Evolutionary conservation across 495 filamentous ascomycete genomes (phyloP), one percentile per base, ranked within the genome.

Genomic region (Cetradonia linearis): DNA sequence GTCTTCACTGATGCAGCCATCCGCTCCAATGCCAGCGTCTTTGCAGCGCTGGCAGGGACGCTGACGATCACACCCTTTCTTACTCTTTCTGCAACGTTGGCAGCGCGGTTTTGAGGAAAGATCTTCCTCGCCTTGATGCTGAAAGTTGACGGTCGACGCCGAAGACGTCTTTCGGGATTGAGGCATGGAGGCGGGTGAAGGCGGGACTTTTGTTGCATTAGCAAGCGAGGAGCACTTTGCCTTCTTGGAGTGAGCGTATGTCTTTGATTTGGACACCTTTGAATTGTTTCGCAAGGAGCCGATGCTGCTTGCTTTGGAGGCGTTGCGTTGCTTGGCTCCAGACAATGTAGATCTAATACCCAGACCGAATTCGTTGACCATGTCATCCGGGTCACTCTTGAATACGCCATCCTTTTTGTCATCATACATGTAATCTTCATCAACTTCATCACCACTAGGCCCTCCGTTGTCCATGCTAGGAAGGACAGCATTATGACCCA

Each of bases 31-130:
- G 16, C 93, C 93, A 30, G 94, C 93, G 74, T 98, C 93, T 69
- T 89, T 88, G 82, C 93, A 98, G 62, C 93, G 82, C 40, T 88
- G 87, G 68, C 93, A 98, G 13, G 93, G 93, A 44, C 93, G 84
- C 68, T 96, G 91, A 57, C 93, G 85, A 76, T 98, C 94, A 69
- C 93, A 98, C 7, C 93, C 93, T 74, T 98, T 98, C 80, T 98
- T 98, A 71, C 91, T 96, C 81, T 97, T 97, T 62, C 93, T 86
- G 77, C 93, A 98, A 49, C 93, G 88, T 70, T 97, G 93, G 78
- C 93, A 98, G 64, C 93, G 91, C 33, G 93, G 93, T 73, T 96
- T 96, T 40, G 86, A 89, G 1, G 89, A 94, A 23, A 95, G 75
- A 64, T 95, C 91, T 53, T 94, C 89, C 47, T 95, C 88, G 62